phyloP scores from a whole-genome alignment of 768 basidiomycete species.

The Lactarius sanguifluus region DNA sequence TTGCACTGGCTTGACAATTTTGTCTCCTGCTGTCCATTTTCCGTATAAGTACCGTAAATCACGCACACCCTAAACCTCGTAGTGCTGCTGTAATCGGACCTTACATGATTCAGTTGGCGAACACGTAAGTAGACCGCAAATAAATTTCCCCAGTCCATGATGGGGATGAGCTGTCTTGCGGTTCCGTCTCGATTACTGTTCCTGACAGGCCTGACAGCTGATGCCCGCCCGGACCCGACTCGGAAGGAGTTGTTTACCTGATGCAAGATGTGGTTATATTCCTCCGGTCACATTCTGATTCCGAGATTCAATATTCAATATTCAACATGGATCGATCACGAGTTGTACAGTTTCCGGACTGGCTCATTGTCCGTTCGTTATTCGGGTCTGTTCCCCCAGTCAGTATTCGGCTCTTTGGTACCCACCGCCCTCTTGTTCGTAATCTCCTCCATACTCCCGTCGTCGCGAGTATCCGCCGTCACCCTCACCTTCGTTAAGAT shows the following conservation, averaged over 20 bases:
- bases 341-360: background rate
- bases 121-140: constrained; percentile 1
- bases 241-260: background rate
- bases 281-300: background rate
- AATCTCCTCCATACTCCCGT: background rate
- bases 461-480: constrained; percentile 18
- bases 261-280: background rate
- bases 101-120: background rate
- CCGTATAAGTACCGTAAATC: background rate
- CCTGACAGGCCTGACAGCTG: background rate
- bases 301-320: background rate
- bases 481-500: constrained; percentile 40
- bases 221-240: background rate
- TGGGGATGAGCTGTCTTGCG: background rate
- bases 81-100: no score
- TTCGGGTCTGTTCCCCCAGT: background rate
- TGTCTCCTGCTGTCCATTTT: constrained; percentile 34
- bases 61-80: background rate
- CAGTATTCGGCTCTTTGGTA: constrained; percentile 29
- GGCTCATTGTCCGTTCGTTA: background rate
- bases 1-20: background rate
- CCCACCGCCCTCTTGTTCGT: background rate
- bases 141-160: background rate
- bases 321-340: background rate
- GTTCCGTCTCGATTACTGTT: background rate